phyloP scores from a whole-genome alignment of 805 yeast species.

The Pichia rugopelliculosa region DNA sequence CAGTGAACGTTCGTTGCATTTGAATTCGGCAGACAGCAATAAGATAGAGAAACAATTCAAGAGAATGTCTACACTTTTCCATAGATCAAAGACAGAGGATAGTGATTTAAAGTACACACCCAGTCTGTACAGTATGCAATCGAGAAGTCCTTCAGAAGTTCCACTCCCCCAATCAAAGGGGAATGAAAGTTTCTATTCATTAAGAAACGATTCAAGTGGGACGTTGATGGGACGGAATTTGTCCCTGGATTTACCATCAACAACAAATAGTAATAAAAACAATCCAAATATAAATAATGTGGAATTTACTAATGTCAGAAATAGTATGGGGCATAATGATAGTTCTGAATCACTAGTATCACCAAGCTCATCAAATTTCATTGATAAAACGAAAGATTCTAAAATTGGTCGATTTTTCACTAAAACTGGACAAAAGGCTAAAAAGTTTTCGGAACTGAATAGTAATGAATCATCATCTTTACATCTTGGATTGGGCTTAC shows the following conservation, averaged over 20 bases:
- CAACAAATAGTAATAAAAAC: neutral
- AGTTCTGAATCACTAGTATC: neutral
- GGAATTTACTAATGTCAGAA: slow-evolving; percentile 28
- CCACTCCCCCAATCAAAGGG: slow-evolving; percentile 2
- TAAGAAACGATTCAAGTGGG: slow-evolving; percentile 14
- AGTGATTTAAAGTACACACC: neutral
- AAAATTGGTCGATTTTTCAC: slow-evolving; percentile 4
- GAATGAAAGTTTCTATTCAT: slow-evolving; percentile 4
- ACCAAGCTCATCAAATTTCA: slow-evolving; percentile 4
- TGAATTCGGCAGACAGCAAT: neutral
- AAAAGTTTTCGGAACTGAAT: slow-evolving; percentile 8
- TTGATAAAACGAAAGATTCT: slow-evolving; percentile 4
- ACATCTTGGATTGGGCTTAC: slow-evolving; percentile 5
- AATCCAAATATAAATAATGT: slow-evolving; percentile 18
- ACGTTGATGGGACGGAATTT: slow-evolving; percentile 13
- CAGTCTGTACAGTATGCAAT: neutral
- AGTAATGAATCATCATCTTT: neutral
- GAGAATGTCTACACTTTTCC: slow-evolving; percentile 9
- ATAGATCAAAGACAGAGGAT: slow-evolving; percentile 3
- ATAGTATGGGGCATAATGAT: slow-evolving; percentile 8
- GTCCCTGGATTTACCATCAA: neutral
- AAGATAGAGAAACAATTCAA: slow-evolving; percentile 5
- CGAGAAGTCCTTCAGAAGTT: neutral
- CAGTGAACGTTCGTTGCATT: neutral
- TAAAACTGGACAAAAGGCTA: slow-evolving; percentile 7